phyloP scores from a whole-genome alignment of 75 land plant genomes.

The Chamaecyparis obtusa region DNA sequence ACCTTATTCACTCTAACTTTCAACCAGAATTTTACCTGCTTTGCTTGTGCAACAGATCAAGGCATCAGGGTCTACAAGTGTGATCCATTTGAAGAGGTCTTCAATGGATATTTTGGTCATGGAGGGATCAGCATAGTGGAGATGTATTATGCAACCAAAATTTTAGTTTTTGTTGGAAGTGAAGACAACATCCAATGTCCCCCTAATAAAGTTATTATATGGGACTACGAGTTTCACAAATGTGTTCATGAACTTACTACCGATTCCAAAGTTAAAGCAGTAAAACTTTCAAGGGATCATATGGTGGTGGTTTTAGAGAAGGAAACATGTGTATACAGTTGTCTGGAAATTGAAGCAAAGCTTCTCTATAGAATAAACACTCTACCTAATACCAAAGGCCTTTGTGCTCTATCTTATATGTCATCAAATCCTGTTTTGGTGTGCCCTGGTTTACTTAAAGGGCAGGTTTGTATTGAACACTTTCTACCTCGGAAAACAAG shows the following conservation, averaged over 20 bases:
- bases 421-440: neutral
- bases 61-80: neutral
- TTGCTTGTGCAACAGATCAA: neutral
- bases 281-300: neutral
- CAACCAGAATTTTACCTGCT: neutral
- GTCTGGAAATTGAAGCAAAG: neutral
- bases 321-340: neutral
- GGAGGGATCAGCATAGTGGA: neutral
- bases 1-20: neutral
- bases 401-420: neutral
- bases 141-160: neutral
- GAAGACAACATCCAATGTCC: neutral
- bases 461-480: neutral
- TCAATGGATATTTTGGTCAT: neutral
- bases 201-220: neutral
- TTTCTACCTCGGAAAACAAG: neutral
- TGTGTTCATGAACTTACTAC: neutral
- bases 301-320: neutral
- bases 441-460: neutral
- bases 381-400: neutral
- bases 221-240: conserved; percentile 13
- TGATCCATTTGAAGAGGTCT: neutral
- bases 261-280: neutral
- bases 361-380: neutral
- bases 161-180: neutral